A percentile compares a stretch with the other conserved stretches of the same genome.
Conservation (phyloP, 2,329 filamentous ascomycete genomes). For the Colletotrichum spaethianum region DNA sequence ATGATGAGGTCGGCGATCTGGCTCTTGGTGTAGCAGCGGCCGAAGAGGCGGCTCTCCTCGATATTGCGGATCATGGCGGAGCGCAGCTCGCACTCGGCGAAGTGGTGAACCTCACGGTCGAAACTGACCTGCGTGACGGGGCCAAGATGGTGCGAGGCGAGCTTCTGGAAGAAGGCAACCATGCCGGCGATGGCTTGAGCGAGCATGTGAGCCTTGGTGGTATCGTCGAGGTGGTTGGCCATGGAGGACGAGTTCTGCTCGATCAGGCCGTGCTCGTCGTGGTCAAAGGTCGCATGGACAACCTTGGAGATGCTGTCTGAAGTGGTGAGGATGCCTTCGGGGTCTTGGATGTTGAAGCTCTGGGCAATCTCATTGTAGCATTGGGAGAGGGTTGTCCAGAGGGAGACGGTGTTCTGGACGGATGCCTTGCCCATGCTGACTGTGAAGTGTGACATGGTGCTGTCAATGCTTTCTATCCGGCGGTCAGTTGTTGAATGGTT, state of each 20-base stretch:
- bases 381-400: slow-evolving; percentile 41
- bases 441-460: slow-evolving; percentile 40
- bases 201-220: slow-evolving; percentile 52
- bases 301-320: slow-evolving; percentile 44
- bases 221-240: slow-evolving; percentile 48
- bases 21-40: slow-evolving; percentile 50
- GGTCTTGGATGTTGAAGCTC: slow-evolving; percentile 37
- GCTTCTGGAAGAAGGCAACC: slow-evolving; percentile 48
- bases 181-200: slow-evolving; percentile 54
- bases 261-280: slow-evolving; percentile 50
- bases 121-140: slow-evolving; percentile 45
- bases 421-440: slow-evolving; percentile 39
- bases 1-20: slow-evolving; percentile 52
- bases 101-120: slow-evolving; percentile 48
- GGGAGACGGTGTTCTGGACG: slow-evolving; percentile 36
- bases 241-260: slow-evolving; percentile 47
- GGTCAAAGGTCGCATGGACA: slow-evolving; percentile 52
- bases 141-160: slow-evolving; percentile 40
- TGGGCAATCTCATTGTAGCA: slow-evolving; percentile 36
- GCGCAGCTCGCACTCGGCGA: slow-evolving; percentile 49
- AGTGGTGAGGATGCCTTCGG: slow-evolving; percentile 45
- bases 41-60: slow-evolving; percentile 49
- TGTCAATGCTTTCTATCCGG: slow-evolving; percentile 38
- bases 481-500: not conserved
- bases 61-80: slow-evolving; percentile 49